These are phyloP conservation scores for Paramecium octaurelia DNA, from an alignment of 73 alveolate species.

Conservation along the genomic window DNA sequence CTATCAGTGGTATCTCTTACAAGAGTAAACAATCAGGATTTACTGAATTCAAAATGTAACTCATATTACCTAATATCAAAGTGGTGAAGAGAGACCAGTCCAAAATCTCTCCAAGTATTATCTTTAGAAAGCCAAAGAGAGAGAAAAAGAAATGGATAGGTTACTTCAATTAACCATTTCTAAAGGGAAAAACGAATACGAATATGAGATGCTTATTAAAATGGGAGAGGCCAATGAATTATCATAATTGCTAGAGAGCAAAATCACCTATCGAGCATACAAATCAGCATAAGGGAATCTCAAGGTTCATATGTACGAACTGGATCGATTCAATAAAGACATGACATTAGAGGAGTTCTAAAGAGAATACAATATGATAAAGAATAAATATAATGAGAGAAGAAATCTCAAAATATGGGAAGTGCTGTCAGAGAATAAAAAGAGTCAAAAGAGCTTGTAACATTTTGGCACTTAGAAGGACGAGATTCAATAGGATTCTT, in stretches of 20 bases:
- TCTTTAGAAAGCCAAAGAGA: slow-evolving; percentile 54
- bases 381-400: slow-evolving; percentile 59
- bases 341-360: slow-evolving; percentile 62
- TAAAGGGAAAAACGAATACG: slow-evolving; percentile 61
- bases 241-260: slow-evolving; percentile 51
- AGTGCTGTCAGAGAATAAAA: slow-evolving; percentile 54
- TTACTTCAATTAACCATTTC: slow-evolving; percentile 46
- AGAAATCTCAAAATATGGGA: slow-evolving; percentile 57
- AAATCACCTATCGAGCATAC: slow-evolving; percentile 58
- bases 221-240: slow-evolving; percentile 66
- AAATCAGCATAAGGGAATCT: slow-evolving; percentile 57
- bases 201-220: slow-evolving; percentile 62
- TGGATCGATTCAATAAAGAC: slow-evolving; percentile 45
- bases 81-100: slow-evolving; percentile 34
- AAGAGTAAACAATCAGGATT: slow-evolving; percentile 45
- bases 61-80: neutral
- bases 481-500: neutral
- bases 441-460: slow-evolving; percentile 23
- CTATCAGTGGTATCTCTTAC: slow-evolving; percentile 40
- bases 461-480: slow-evolving; percentile 35
- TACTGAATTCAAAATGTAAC: slow-evolving; percentile 38
- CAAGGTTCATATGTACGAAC: slow-evolving; percentile 61
- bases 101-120: slow-evolving; percentile 51
- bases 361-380: slow-evolving; percentile 61
- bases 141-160: slow-evolving; percentile 62